Conservation (phyloP, 2,329 filamentous ascomycete genomes). For the Cordyceps cicadae region DNA sequence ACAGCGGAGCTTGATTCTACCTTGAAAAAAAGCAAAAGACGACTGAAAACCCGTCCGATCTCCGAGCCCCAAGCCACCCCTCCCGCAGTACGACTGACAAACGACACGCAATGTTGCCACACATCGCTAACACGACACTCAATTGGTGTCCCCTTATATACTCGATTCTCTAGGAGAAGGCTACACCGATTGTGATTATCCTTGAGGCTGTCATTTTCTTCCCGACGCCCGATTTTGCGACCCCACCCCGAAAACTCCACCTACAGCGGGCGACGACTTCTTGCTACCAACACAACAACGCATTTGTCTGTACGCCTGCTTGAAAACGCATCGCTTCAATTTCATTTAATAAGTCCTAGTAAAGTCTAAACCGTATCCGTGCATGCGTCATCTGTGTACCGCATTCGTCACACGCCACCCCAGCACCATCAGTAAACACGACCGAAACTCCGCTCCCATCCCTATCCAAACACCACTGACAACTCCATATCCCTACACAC, state of each 20-base stretch:
- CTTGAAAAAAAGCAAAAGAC: no score
- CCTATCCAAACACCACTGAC: slow-evolving; percentile 50
- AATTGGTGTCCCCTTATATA: neutral
- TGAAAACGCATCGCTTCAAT: no score
- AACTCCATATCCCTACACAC: slow-evolving; percentile 52
- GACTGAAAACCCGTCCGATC: no score
- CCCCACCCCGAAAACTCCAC: no score
- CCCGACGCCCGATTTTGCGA: no score
- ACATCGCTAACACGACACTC: neutral
- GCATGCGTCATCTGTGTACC: neutral
- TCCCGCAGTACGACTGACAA: neutral
- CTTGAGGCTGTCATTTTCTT: no score
- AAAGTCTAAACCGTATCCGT: neutral
- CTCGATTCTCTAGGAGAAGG: neutral
- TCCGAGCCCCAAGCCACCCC: no score
- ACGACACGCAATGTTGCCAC: neutral
- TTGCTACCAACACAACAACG: no score
- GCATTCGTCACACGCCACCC: neutral
- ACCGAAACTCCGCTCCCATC: neutral
- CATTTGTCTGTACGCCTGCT: no score
- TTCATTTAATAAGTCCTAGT: neutral
- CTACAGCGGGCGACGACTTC: no score
- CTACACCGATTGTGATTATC: neutral
- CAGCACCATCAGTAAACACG: neutral
- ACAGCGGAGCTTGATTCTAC: no score